Evolutionary conservation across 208 protist species (phyloP), one percentile per base, ranked within the genome.

Genomic region (Wallacemonas sp.): DNA sequence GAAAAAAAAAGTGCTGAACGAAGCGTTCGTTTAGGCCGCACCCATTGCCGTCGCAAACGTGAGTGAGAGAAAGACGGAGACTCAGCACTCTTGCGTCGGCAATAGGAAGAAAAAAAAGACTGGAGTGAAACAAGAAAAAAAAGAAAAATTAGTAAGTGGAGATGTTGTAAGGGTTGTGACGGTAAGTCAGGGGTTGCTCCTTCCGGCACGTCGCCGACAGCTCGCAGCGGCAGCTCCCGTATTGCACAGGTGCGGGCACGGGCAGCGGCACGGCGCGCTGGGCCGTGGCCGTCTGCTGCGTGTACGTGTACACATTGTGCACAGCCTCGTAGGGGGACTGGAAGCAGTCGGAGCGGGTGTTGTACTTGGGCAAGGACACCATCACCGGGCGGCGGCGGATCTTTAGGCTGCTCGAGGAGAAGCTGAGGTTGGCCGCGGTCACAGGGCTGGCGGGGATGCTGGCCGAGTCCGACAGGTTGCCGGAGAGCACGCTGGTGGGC

Each of bases 111-210:
- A 18, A 38, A 65, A 71, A 59, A 57, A 55, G 11, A 61, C 52
- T 57, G 22, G 44, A 67, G 36, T 62, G 54, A 61, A 49, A 68
- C 25, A 25, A 68, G 28, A 31, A 54, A 64, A 70, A 61, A 70
- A 32, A 69, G 65, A 70, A 65, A 49, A 61, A 8, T 59, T 54
- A 70, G 23, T 61, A 70, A 11, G 42, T 66, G 14, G 52, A 70
- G 61, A 88, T 72, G 22, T 66, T 70, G 64, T 95, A 95, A 0
- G 89, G 89, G 76, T 95, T 95, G 76, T 95, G 89, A 45, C 86
- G 81, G 76, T 95, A 95, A 67, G 80, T 81, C 16, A 81, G 55
- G 0, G 83, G 81, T 52, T 77, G 73, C 63, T 85, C 89, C 36
- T 61, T 63, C 32, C 70, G 82, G 76, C 86, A 94, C 46, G 72